Base-by-base conservation (phyloP, 495 filamentous ascomycete species). In the Neurospora sp. region DNA sequence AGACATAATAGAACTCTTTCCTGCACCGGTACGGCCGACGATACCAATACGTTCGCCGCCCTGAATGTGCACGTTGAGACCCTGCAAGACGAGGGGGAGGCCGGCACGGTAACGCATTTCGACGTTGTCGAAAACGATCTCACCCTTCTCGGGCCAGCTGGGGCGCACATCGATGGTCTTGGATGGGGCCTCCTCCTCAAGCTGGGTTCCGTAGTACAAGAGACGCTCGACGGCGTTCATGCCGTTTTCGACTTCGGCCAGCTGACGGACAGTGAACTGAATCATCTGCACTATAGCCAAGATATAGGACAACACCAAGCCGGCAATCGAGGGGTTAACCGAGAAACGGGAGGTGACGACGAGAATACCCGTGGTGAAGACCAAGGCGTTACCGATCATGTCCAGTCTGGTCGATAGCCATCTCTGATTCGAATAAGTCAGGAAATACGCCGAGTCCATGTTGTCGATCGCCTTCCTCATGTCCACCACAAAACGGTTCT, bases 181-280 rank as follows among this genome's bases (percentile, higher is more conserved):
- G 23, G 95, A 84, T 0, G 94, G 93, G 0, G 93, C 91, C 81
- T 99, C 96, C 78, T 96, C 90, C 73, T 97, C 94, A 3, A 99
- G 89, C 71, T 92, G 76, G 6, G 88, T 94, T 48, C 93, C 94
- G 78, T 99, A 99, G 83, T 96, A 93, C 81, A 93, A 88, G n/a
- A 99, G 86, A 39, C 96, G 92, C 79, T 99, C 95, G 4, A 95
- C 95, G 1, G 96, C 89, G 77, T 97, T 98, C 94, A 99, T 97
- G 79, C 92, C 91, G 84, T 97, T 98, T 81, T 99, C 96, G 27
- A 98, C 93, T 80, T 98, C 96, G 41, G 96, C 94, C 42, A 98
- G 87, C 82, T 98, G 96, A 44, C 95, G 89, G 23, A 98, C 92
- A 3, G 94, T 94, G 82, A 97, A 97, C 79, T 97, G 94, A 69